Base-by-base conservation (phyloP, 2,329 filamentous ascomycete genomes). In the Diplodia corticola region DNA sequence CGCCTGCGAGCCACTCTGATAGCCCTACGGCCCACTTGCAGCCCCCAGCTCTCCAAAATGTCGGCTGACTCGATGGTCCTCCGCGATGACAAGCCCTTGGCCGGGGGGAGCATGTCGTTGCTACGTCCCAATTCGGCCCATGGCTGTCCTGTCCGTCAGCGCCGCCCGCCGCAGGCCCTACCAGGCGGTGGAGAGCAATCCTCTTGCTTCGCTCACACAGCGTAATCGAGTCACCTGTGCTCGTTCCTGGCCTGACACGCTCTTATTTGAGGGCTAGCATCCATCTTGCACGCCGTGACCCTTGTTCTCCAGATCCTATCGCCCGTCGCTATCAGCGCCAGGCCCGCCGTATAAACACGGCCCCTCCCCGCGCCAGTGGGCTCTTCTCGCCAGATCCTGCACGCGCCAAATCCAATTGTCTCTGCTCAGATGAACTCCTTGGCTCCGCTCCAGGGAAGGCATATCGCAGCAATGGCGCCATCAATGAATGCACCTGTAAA, bases 1-100 rank as follows among this genome's bases (percentile, higher is more conserved):
- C 57, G 57, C 57, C 57, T 28, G 22, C 17, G n/a, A 33, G 24
- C 55, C 37, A 46, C 26, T 7, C 24, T 3, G 17, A 24, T 22
- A 61, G 57, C 57, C 57, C 57, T 61, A 61, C 57, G 49, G 57
- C 55, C 55, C 55, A 26, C 55, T 57, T 28, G 37, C 55, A 46
- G 4, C 26, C 54, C 26, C 13, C 35, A 44, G 15, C 24, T 5
- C 9, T n/a, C 22, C 37, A 13, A 61, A 61, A 49, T 61, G 57
- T 61, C 57, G 40, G 40, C 44, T 61, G 57, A 61, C 57, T 49
- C 57, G 57, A 61, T 61, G 49, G 54, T 46, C 37, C 37, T 12
- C 15, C 6, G 22, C 54, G 9, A n/a, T 44, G 26, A 13, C 57
- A 48, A 49, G 44, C 40, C 57, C 26, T 35, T 61, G 28, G 57